A percentile compares a stretch with the other conserved stretches of the same genome.
phyloP scores from a whole-genome alignment of 768 basidiomycete genomes.

The Amanita fuliginea region DNA sequence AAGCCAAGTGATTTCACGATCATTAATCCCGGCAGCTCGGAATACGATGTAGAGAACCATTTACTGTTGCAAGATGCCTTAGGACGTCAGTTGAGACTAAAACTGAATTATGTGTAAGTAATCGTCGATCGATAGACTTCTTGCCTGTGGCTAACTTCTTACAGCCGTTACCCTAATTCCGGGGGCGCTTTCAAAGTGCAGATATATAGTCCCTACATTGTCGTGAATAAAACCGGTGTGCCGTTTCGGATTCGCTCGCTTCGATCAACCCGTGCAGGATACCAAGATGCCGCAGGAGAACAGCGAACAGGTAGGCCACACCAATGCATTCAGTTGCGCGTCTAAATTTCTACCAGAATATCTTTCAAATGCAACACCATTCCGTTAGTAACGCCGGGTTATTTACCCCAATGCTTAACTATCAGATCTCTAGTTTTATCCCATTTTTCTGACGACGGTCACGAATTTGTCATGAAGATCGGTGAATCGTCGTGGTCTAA shows the following conservation, averaged over 20 bases:
- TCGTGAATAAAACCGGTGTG: conserved; percentile 88
- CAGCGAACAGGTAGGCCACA: conserved; percentile 42
- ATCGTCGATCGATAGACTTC: neutral
- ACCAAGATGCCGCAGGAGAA: conserved; percentile 81
- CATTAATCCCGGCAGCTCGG: conserved; percentile 90
- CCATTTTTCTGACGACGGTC: conserved; percentile 66
- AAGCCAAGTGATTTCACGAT: conserved; percentile 95
- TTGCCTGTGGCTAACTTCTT: neutral
- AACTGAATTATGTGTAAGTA: conserved; percentile 82
- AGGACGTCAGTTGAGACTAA: conserved; percentile 70
- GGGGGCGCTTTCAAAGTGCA: conserved; percentile 96
- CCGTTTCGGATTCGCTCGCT: conserved; percentile 66
- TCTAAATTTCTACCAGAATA: conserved; percentile 10
- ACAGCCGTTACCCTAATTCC: conserved; percentile 70
- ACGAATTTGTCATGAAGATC: conserved; percentile 74
- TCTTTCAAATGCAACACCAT: conserved; percentile 53
- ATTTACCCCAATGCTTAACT: neutral
- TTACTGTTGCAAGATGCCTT: conserved; percentile 63
- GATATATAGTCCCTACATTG: conserved; percentile 81
- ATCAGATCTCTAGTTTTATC: conserved; percentile 60
- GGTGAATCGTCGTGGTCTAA: conserved; percentile 87
- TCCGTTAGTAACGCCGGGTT: conserved; percentile 44
- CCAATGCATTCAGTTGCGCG: neutral
- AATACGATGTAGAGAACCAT: conserved; percentile 71
- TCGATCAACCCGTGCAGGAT: conserved; percentile 48